Conservation (phyloP, 352 stramenopile genomes). For the Thalassiosira exigua region DNA sequence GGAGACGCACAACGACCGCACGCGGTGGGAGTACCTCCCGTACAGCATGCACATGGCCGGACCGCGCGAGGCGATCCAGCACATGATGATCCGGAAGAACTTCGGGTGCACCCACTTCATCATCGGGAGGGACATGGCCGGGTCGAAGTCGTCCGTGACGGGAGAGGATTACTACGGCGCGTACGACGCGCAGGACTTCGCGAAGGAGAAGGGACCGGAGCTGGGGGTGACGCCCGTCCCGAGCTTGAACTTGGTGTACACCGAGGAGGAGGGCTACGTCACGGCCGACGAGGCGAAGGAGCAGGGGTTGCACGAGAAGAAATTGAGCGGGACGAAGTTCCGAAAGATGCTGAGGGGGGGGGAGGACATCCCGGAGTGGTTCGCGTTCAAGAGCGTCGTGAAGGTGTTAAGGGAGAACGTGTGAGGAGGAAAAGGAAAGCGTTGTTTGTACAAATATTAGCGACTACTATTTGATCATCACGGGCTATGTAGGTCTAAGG, state of each 20-base stretch:
- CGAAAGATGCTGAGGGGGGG: slow-evolving; percentile 86
- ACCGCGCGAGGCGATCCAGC: slow-evolving; percentile 90
- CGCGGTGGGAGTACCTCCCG: slow-evolving; percentile 90
- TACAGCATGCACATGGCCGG: slow-evolving; percentile 95
- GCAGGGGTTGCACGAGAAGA: slow-evolving; percentile 82
- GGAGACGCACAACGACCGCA: slow-evolving; percentile 87
- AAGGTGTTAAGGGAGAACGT: slow-evolving; percentile 86
- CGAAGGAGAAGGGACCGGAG: slow-evolving; percentile 85
- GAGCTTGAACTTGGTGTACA: slow-evolving; percentile 90
- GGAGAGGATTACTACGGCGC: slow-evolving; percentile 92
- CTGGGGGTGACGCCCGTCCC: slow-evolving; percentile 88
- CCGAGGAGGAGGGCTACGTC: slow-evolving; percentile 90
- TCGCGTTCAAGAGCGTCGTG: slow-evolving; percentile 91
- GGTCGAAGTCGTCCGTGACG: slow-evolving; percentile 88
- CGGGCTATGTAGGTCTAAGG: too few species aligned
- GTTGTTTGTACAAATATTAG: too few species aligned
- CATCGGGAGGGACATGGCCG: slow-evolving; percentile 92
- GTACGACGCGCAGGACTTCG: slow-evolving; percentile 91
- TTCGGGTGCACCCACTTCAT: slow-evolving; percentile 94
- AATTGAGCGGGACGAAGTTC: slow-evolving; percentile 88
- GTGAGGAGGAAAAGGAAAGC: too few species aligned
- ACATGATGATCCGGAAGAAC: slow-evolving; percentile 95
- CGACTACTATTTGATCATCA: too few species aligned
- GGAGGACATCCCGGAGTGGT: slow-evolving; percentile 92
- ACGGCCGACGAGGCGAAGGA: slow-evolving; percentile 88